Evolutionary conservation across 2,329 filamentous ascomycete species (phyloP).

Genomic region (Penicillium sp.): DNA sequence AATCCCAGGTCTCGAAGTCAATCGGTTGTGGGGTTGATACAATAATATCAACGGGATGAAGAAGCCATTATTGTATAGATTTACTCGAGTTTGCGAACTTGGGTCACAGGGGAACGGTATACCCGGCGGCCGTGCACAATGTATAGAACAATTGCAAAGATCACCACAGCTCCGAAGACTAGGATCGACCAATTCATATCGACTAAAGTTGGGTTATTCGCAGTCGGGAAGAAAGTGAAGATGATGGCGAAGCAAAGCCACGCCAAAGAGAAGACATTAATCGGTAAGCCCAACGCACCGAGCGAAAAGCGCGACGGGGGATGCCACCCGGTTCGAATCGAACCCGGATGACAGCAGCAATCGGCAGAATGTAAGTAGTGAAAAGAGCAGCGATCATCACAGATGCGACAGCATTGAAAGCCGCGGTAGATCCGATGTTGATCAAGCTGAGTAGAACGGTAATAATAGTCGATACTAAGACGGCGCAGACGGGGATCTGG

Average conservation of each 20-base stretch:
- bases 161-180: constrained; percentile 25
- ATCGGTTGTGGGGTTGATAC: neutral
- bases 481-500: constrained; percentile 45
- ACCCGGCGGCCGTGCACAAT: constrained; percentile 21
- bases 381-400: constrained; percentile 53
- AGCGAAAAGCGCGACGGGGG: constrained; percentile 26
- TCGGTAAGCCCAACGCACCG: constrained; percentile 27
- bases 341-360: constrained; percentile 23
- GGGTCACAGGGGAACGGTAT: constrained; percentile 25
- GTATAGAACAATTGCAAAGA: constrained; percentile 25
- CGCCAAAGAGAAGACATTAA: constrained; percentile 30
- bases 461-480: constrained; percentile 35
- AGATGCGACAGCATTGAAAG: constrained; percentile 56
- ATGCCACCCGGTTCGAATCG: constrained; percentile 22
- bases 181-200: constrained; percentile 30
- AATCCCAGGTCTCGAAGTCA: neutral
- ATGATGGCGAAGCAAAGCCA: constrained; percentile 31
- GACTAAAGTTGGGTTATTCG: constrained; percentile 19
- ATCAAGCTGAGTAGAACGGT: constrained; percentile 47
- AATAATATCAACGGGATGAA: neutral
- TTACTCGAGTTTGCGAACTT: constrained; percentile 22
- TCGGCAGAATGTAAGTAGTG: constrained; percentile 52
- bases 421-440: constrained; percentile 53
- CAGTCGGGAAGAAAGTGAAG: constrained; percentile 34
- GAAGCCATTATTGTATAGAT: neutral